Conservation (phyloP, 2,329 filamentous ascomycete species). For the Trichoderma gracile region DNA sequence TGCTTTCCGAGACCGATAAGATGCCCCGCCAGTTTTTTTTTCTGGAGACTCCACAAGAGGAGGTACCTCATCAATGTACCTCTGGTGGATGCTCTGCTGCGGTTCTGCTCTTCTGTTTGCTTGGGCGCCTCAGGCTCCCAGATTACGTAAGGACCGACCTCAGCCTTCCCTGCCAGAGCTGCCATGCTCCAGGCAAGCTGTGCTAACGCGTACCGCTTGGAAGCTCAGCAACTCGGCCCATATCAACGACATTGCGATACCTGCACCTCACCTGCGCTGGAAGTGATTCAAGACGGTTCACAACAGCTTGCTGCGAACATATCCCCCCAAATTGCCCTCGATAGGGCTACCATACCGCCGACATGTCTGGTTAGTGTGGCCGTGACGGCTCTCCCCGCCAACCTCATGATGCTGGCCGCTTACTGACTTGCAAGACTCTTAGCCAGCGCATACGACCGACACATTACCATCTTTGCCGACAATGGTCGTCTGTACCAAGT, state of each 20-base stretch:
- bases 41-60: slow-evolving; percentile 10
- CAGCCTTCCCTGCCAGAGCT: slow-evolving; percentile 36
- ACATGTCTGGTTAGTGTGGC: slow-evolving; percentile 53
- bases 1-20: slow-evolving; percentile 13
- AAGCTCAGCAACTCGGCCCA: slow-evolving; percentile 28
- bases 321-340: slow-evolving; percentile 20
- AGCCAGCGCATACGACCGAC: slow-evolving; percentile 87
- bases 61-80: neutral
- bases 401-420: slow-evolving; percentile 24
- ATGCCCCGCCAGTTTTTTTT: slow-evolving; percentile 26
- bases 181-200: slow-evolving; percentile 50
- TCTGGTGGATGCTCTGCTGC: too few relatives aligned
- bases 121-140: slow-evolving; percentile 37
- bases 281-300: neutral
- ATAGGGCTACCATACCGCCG: slow-evolving; percentile 37
- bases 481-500: slow-evolving; percentile 99
- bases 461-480: slow-evolving; percentile 99
- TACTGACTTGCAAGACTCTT: slow-evolving; percentile 35
- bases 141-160: slow-evolving; percentile 35
- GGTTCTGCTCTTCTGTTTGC: neutral
- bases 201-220: slow-evolving; percentile 46
- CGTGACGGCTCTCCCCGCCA: slow-evolving; percentile 26
- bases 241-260: slow-evolving; percentile 10
- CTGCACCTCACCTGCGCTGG: slow-evolving; percentile 17
- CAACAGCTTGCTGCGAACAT: slow-evolving; percentile 9